These are phyloP conservation scores for Wickerhamiella kurtzmanii DNA, from an alignment of 805 yeast species.

Conservation along the genomic window DNA sequence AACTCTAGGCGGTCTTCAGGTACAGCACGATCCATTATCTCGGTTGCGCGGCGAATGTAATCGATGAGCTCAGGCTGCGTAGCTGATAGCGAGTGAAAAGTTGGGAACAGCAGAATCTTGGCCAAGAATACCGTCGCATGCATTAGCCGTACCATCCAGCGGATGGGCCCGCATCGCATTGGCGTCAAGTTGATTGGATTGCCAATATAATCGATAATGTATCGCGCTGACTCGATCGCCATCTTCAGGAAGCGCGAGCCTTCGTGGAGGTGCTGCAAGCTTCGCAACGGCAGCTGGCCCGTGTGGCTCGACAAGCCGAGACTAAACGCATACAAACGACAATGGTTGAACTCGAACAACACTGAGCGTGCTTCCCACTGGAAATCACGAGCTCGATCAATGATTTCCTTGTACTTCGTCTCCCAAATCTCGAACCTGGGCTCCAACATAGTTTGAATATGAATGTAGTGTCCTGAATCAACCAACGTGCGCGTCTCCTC, in stretches of 20 bases:
- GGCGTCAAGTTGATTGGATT: slow-evolving; percentile 48
- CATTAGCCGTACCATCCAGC: slow-evolving; percentile 78
- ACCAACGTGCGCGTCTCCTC: slow-evolving; percentile 23
- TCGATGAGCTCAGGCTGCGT: neutral
- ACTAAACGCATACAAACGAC: slow-evolving; percentile 70
- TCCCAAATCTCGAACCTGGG: slow-evolving; percentile 72
- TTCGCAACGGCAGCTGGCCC: slow-evolving; percentile 9
- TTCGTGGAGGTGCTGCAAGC: slow-evolving; percentile 44
- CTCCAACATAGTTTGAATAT: slow-evolving; percentile 55
- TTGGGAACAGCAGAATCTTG: slow-evolving; percentile 43
- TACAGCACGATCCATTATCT: slow-evolving; percentile 1
- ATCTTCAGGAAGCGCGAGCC: slow-evolving; percentile 51
- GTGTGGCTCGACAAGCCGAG: slow-evolving; percentile 39
- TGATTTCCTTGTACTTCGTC: slow-evolving; percentile 33
- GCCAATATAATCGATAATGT: slow-evolving; percentile 49
- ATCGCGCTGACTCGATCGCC: slow-evolving; percentile 74
- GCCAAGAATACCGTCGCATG: slow-evolving; percentile 82
- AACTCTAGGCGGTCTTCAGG: slow-evolving; percentile 4
- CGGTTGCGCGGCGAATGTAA: neutral
- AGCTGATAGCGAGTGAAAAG: slow-evolving; percentile 2
- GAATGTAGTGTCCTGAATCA: slow-evolving; percentile 34
- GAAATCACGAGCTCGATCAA: slow-evolving; percentile 8
- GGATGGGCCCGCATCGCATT: slow-evolving; percentile 66
- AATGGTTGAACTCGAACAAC: slow-evolving; percentile 69
- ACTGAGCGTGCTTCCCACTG: slow-evolving; percentile 54